Evolutionary conservation across 2,329 filamentous ascomycete genomes (phyloP).

Genomic region (Endothia cerciana): DNA sequence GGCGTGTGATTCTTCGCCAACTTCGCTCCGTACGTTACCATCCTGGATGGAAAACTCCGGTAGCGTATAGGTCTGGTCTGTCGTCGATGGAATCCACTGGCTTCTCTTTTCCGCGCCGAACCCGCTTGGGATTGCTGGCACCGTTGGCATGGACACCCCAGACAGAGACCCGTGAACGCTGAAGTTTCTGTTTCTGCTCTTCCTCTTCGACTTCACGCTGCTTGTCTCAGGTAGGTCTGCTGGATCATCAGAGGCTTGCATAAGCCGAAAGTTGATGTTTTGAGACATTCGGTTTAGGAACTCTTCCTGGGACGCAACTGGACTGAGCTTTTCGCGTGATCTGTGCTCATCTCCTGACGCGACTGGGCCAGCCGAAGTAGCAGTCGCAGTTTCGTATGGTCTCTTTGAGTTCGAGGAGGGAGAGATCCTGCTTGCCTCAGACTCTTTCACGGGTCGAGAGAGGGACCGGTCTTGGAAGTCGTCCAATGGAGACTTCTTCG

Average conservation of each 20-base stretch:
- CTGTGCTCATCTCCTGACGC: background rate
- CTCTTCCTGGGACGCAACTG: conserved; percentile 9
- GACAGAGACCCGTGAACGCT: conserved; percentile 10
- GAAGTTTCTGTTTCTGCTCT: conserved; percentile 15
- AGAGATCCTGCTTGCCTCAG: background rate
- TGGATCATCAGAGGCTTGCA: background rate
- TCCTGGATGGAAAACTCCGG: background rate
- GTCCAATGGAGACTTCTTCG: background rate
- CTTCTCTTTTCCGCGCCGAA: conserved; percentile 5
- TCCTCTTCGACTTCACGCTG: background rate
- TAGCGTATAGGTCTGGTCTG: background rate
- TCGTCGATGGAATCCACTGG: background rate
- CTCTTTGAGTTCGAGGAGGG: background rate
- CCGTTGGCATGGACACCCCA: background rate
- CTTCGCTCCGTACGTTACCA: background rate
- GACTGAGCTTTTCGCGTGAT: background rate
- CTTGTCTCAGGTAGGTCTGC: background rate
- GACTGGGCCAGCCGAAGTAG: background rate
- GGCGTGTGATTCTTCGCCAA: background rate
- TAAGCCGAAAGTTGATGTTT: conserved; percentile 3
- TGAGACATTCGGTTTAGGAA: conserved; percentile 11
- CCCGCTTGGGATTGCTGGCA: conserved; percentile 4
- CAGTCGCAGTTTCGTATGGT: background rate
- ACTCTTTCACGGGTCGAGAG: background rate
- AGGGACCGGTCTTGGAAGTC: too few relatives aligned